Conservation (phyloP, 2,329 filamentous ascomycete species). For the Alternaria triticimaculans region DNA sequence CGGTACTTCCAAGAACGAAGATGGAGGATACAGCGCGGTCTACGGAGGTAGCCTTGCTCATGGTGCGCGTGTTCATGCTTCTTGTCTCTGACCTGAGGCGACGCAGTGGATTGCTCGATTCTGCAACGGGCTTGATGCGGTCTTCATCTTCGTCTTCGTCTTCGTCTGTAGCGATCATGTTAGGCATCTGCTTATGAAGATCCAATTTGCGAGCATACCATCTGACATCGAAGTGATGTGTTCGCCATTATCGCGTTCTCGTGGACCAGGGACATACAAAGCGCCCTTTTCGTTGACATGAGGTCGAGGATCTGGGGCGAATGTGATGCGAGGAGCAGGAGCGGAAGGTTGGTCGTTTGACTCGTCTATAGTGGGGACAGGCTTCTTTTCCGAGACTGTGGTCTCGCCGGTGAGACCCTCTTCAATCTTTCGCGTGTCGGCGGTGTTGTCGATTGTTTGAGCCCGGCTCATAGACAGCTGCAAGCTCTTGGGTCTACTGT, state of each 20-base stretch:
- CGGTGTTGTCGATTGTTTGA: neutral
- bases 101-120: constrained; percentile 1
- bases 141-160: constrained; percentile 12
- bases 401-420: constrained; percentile 10
- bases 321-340: constrained; percentile 5
- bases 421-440: constrained; percentile 6
- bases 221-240: neutral
- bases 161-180: neutral
- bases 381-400: constrained; percentile 1
- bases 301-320: constrained; percentile 8
- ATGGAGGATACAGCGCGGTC: constrained; percentile 51
- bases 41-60: constrained; percentile 47
- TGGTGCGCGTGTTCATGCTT: constrained; percentile 24
- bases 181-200: neutral
- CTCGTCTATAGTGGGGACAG: neutral
- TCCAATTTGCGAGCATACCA: neutral
- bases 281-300: neutral
- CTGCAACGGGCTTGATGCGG: constrained; percentile 10
- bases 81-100: constrained; percentile 13
- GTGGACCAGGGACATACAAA: constrained; percentile 9
- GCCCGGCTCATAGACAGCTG: neutral
- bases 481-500: constrained; percentile 44
- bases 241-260: constrained; percentile 10
- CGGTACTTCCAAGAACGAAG: constrained; percentile 58
- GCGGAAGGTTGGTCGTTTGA: neutral